Base-by-base conservation (phyloP, 768 basidiomycete genomes). In the Lyophyllum semitale region DNA sequence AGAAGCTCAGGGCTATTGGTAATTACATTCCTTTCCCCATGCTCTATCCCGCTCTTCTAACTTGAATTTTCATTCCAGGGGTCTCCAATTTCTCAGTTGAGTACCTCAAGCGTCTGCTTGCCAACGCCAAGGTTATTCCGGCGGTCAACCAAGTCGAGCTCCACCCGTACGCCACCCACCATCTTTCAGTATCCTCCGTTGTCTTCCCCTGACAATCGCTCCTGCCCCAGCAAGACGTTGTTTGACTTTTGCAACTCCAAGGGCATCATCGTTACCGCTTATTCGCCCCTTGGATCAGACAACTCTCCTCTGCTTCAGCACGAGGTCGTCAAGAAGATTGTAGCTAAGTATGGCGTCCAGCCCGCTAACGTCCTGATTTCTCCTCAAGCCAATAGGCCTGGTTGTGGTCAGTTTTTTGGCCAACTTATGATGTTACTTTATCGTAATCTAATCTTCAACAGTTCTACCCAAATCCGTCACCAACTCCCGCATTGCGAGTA, bases 391-490 rank as follows among this genome's bases (percentile, higher is more conserved):
- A 91, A 89, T 71, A 78, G 79, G 55, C 77, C 77, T 7, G 75
- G 78, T 41, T n/a, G n/a, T n/a, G n/a, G n/a, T n/a, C n/a, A n/a
- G n/a, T n/a, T n/a, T n/a, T n/a, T n/a, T n/a, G n/a, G n/a, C n/a
- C n/a, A n/a, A n/a, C n/a, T n/a, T n/a, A n/a, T 48, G 48, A 38
- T 20, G n/a, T 29, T 8, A 22, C n/a, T 38, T 9, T 38, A 42
- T 26, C 27, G 15, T 8, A n/a, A 22, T 57, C 48, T 51, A 1
- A 48, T 48, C 35, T 25, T n/a, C 35, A 18, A 11, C 33, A 71
- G 90, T 90, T 25, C 74, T 93, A 35, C 78, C 89, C 22, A 93
- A 93, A 74, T 89, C 87, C 4, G 91, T 93, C 38, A 91, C 85
- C 5, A 75, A 81, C 51, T 69, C 77, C 50, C 85, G 91, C 20